Percentiles rank a stretch among this genome's conserved stretches.
Evolutionary conservation across 2,329 filamentous ascomycete genomes (phyloP).

Genomic region (Colletotrichum australisinense): DNA sequence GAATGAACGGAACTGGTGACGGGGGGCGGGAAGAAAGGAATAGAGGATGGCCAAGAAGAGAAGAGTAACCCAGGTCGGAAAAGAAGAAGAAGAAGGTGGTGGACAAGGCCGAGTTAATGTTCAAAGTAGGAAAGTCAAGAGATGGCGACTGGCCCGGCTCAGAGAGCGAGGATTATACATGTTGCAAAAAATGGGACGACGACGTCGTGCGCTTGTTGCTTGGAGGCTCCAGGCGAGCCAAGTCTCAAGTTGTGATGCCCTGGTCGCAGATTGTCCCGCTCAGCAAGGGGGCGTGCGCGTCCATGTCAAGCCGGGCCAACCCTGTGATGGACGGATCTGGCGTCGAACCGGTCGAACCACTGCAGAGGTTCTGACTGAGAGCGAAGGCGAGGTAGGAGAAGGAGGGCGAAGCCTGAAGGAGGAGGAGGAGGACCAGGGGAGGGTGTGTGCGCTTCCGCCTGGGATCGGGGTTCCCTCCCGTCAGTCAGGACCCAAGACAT

Average conservation of each 20-base stretch:
- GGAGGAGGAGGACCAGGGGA: background rate
- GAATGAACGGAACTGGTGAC: conserved; percentile 12
- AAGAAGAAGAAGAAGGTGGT: background rate
- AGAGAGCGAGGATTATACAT: conserved; percentile 31
- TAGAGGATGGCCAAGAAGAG: conserved; percentile 20
- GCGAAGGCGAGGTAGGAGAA: background rate
- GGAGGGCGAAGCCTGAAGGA: background rate
- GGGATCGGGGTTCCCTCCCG: conserved; percentile 8
- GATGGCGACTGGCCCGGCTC: conserved; percentile 6
- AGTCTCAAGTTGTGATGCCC: conserved; percentile 36
- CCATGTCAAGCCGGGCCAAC: conserved; percentile 27
- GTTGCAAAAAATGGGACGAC: conserved; percentile 35
- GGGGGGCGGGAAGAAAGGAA: background rate
- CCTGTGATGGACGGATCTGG: conserved; percentile 11
- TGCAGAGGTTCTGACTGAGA: conserved; percentile 3
- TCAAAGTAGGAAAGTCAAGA: conserved; percentile 26
- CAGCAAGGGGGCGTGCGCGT: conserved; percentile 31
- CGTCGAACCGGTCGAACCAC: conserved; percentile 28
- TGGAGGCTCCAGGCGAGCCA: conserved; percentile 30
- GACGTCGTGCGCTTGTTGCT: conserved; percentile 32
- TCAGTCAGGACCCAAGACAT: conserved; percentile 29
- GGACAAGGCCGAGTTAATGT: conserved; percentile 24
- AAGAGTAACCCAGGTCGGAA: conserved; percentile 1
- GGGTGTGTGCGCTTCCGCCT: conserved; percentile 5
- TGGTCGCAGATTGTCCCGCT: conserved; percentile 32